Base-by-base conservation (phyloP, 2,329 filamentous ascomycete species). In the Ceratocystis smalleyi region DNA sequence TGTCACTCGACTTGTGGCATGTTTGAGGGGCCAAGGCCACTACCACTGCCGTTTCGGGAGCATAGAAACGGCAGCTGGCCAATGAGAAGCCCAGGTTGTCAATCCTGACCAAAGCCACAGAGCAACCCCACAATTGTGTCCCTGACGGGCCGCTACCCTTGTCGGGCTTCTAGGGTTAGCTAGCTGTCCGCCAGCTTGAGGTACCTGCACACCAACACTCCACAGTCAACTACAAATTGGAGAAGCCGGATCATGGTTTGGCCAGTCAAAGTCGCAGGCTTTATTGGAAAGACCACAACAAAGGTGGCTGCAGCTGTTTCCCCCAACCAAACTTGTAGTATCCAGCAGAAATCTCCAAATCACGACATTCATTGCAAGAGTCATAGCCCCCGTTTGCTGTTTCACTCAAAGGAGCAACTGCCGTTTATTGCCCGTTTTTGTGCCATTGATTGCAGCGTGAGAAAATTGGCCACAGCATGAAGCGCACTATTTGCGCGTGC, bases 1-100 rank as follows among this genome's bases (percentile, higher is more conserved):
- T 35, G 54, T 57, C 54, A 57, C 54, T 57, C 24, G 54, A 57
- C 54, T 57, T 57, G 27, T 57, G 54, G 54, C 54, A 57, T 57
- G 54, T 57, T 57, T 35, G 17, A 30, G 30, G n/a, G 27, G 17
- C 27, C 24, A 55, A 55, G 8, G n/a, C 51, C 27, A 57, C 2
- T 3, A 6, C 17, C 27, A 57, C 27, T 57, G 30, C 54, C 27
- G 54, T 35, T 57, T 57, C 35, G 24, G 54, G 54, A n/a, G 32
- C n/a, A 19, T 35, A 10, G 5, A 30, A n/a, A n/a, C 27, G n/a
- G 15, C 15, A 57, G 54, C 8, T 57, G 24, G 27, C 54, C 54
- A 57, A 57, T 57, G 5, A 57, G 27, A 17, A 30, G 2, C 3
- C 4, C 3, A 7, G 3, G 5, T 51, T 10, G 15, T n/a, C 19